Conservation (phyloP, 306 rosid species). For the Arachis hypogaea region DNA sequence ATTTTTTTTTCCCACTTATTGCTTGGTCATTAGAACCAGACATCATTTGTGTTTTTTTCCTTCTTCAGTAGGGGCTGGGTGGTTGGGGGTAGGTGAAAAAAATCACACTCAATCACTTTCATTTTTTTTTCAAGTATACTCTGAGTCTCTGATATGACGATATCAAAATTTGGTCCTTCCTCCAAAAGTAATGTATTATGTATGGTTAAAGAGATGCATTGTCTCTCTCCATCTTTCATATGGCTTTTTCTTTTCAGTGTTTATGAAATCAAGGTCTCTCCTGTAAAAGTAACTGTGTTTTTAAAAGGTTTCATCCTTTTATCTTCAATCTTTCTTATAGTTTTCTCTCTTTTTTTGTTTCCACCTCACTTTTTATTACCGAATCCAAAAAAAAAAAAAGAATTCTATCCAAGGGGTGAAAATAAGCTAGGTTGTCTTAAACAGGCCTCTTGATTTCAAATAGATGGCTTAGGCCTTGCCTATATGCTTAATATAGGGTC, state of each 20-base stretch:
- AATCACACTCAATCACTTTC: too few species aligned
- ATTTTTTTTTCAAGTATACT: background rate
- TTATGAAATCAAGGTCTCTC: slow-evolving; percentile 5
- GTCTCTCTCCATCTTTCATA: background rate
- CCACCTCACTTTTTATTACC: background rate
- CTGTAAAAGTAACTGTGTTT: background rate
- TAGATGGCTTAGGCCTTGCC: background rate
- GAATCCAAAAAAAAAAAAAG: background rate
- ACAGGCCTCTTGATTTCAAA: background rate
- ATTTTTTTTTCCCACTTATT: too few species aligned
- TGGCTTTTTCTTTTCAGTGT: background rate
- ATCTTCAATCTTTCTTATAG: background rate
- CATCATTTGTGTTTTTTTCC: too few species aligned
- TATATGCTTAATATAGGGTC: too few species aligned
- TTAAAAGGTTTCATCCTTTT: background rate
- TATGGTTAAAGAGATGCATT: background rate
- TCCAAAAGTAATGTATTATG: background rate
- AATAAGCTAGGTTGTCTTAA: background rate
- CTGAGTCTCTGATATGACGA: background rate
- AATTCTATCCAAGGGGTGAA: too few species aligned
- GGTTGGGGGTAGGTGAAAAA: too few species aligned
- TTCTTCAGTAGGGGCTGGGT: too few species aligned
- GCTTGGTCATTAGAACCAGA: too few species aligned
- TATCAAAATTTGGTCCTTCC: slow-evolving; percentile 10
- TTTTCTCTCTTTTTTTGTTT: background rate